Evolutionary conservation across 768 basidiomycete genomes (phyloP).

Genomic region (Pleurotus salmoneostramineus): DNA sequence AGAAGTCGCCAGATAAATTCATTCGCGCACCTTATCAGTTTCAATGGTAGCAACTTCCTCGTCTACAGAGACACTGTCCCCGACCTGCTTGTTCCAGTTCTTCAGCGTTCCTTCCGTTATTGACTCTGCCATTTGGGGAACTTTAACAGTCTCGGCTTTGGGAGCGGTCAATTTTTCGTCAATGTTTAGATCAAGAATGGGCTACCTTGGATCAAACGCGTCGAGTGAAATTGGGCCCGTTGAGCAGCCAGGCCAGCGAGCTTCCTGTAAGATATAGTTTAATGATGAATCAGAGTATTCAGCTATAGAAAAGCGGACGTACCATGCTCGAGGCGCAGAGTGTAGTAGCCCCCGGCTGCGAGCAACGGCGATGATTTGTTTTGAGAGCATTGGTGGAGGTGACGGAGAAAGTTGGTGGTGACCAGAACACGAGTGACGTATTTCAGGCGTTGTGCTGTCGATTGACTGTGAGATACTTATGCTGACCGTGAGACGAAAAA

Average conservation of each 20-base stretch:
- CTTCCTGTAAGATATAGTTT: constrained; percentile 31
- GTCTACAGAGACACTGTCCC: constrained; percentile 85
- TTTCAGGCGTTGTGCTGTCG: neutral
- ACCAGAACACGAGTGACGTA: constrained; percentile 1
- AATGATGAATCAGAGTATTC: constrained; percentile 11
- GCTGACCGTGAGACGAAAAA: neutral
- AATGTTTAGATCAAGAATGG: constrained; percentile 5
- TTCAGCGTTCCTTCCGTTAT: constrained; percentile 97
- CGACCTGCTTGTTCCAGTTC: constrained; percentile 90
- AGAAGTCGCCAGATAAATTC: neutral
- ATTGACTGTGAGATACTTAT: neutral
- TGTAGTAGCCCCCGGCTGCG: constrained; percentile 49
- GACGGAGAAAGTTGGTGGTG: constrained; percentile 7
- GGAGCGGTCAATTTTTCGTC: neutral
- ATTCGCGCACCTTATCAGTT: constrained; percentile 84
- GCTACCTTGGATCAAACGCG: constrained; percentile 66
- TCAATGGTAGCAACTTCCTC: constrained; percentile 98
- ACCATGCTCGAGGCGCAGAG: constrained; percentile 46
- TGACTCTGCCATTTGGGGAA: constrained; percentile 97
- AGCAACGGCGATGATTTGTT: constrained; percentile 62
- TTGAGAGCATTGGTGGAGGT: constrained; percentile 54
- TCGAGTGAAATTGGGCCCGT: constrained; percentile 66
- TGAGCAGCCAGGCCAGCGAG: constrained; percentile 40
- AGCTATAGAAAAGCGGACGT: neutral
- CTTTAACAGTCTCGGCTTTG: constrained; percentile 86